Percentiles rank a stretch among this genome's conserved stretches.
Conservation (phyloP, 371 early-diverging fungal species). For the Apophysomyces sp. region DNA sequence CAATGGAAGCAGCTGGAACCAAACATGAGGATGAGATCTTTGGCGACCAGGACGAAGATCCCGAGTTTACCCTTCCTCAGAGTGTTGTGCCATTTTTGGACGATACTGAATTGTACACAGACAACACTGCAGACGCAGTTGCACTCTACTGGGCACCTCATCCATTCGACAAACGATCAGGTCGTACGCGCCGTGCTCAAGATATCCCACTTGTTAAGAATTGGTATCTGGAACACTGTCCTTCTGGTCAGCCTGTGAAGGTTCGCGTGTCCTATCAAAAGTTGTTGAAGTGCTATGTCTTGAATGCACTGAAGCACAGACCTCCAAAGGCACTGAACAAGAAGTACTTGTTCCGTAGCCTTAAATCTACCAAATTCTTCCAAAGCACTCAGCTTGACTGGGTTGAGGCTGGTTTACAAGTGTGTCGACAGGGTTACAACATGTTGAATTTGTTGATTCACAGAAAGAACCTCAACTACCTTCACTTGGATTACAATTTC, state of each 20-base stretch:
- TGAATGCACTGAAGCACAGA: constrained; percentile 86
- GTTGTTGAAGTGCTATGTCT: constrained; percentile 87
- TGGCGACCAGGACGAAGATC: constrained; percentile 71
- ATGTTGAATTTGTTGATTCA: constrained; percentile 98
- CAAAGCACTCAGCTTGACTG: constrained; percentile 98
- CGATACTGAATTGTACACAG: constrained; percentile 80
- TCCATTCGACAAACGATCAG: constrained; percentile 94
- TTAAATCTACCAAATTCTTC: constrained; percentile 98
- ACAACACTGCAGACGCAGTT: constrained; percentile 91
- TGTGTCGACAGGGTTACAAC: constrained; percentile 98
- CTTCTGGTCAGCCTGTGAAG: constrained; percentile 93
- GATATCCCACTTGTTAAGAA: constrained; percentile 95
- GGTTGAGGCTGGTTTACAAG: constrained; percentile 98
- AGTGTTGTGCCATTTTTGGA: constrained; percentile 83
- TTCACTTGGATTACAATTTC: constrained; percentile 98
- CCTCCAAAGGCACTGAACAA: constrained; percentile 89
- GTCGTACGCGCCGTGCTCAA: constrained; percentile 90
- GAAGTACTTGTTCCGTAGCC: constrained; percentile 91
- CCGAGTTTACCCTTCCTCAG: constrained; percentile 79
- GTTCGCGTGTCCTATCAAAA: constrained; percentile 98
- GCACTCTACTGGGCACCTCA: constrained; percentile 97
- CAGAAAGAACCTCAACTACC: constrained; percentile 96
- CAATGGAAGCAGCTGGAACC: constrained; percentile 50
- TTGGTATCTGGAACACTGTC: constrained; percentile 97
- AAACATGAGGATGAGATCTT: constrained; percentile 88